These are phyloP conservation scores for Firmiana major DNA, from an alignment of 345 rosid species.

Conservation along the genomic window DNA sequence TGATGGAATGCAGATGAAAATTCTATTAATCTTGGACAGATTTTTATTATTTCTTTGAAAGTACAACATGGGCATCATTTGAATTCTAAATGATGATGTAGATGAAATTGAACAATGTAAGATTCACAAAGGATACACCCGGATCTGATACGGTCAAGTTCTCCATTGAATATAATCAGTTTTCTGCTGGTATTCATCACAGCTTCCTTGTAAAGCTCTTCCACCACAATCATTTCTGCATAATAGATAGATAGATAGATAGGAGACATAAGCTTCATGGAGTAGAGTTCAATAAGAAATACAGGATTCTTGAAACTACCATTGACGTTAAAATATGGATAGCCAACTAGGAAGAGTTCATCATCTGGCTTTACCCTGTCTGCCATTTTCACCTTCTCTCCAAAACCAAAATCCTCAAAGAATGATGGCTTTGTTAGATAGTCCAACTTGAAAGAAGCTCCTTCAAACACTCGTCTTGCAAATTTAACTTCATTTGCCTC, in stretches of 20 bases:
- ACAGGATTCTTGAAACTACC: constrained; percentile 40
- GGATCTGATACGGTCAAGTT: constrained; percentile 91
- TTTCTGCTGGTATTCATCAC: constrained; percentile 53
- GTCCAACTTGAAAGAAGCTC: constrained; percentile 77
- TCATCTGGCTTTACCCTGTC: constrained; percentile 85
- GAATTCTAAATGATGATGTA: background rate
- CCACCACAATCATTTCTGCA: constrained; percentile 95
- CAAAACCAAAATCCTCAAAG: constrained; percentile 81
- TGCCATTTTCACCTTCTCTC: constrained; percentile 72
- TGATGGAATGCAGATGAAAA: background rate
- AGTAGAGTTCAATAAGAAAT: constrained; percentile 8
- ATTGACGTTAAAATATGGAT: constrained; percentile 89
- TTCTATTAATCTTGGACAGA: background rate
- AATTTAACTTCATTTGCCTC: constrained; percentile 87
- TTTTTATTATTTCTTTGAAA: no score
- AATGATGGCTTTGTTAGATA: constrained; percentile 90
- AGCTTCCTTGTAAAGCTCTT: constrained; percentile 91
- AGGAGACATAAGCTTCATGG: constrained; percentile 11
- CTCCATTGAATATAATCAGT: constrained; percentile 85
- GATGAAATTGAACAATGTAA: background rate
- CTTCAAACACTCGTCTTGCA: constrained; percentile 73
- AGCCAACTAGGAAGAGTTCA: constrained; percentile 71
- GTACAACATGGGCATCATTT: background rate
- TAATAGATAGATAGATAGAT: constrained; percentile 1
- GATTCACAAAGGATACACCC: constrained; percentile 75